phyloP scores from a whole-genome alignment of 192 early-diverging fungal species.

The Coemansia sp. region DNA sequence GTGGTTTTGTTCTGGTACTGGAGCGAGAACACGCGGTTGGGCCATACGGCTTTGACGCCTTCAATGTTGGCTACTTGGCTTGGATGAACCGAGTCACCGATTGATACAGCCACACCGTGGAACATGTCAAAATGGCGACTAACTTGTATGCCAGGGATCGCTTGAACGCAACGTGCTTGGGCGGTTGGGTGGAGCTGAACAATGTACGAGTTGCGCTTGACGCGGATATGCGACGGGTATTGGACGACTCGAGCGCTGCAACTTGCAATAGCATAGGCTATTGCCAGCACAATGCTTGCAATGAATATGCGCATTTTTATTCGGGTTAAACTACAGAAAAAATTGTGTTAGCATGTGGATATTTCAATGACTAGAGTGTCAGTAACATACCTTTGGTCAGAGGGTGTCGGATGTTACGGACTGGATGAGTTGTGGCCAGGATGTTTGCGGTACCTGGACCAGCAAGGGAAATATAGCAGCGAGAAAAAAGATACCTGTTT shows the following conservation, averaged over 20 bases:
- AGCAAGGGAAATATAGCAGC: too few relatives aligned
- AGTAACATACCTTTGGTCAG: too few relatives aligned
- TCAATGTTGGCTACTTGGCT: slow-evolving; percentile 11
- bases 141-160: slow-evolving; percentile 5
- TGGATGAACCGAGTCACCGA: neutral
- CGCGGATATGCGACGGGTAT: slow-evolving; percentile 9
- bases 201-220: slow-evolving; percentile 20
- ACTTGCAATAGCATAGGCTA: neutral
- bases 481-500: too few relatives aligned
- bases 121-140: slow-evolving; percentile 22
- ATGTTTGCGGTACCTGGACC: too few relatives aligned
- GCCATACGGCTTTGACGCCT: slow-evolving; percentile 30
- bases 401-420: too few relatives aligned
- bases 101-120: slow-evolving; percentile 19
- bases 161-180: slow-evolving; percentile 3
- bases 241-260: neutral
- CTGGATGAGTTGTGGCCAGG: too few relatives aligned
- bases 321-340: too few relatives aligned
- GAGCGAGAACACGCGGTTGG: slow-evolving; percentile 13
- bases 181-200: slow-evolving; percentile 25
- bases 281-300: neutral
- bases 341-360: too few relatives aligned
- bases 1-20: neutral
- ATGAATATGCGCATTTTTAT: neutral
- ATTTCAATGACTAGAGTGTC: too few relatives aligned